Evolutionary conservation across 2,329 filamentous ascomycete species (phyloP).

Genomic region (Fusarium foetens): DNA sequence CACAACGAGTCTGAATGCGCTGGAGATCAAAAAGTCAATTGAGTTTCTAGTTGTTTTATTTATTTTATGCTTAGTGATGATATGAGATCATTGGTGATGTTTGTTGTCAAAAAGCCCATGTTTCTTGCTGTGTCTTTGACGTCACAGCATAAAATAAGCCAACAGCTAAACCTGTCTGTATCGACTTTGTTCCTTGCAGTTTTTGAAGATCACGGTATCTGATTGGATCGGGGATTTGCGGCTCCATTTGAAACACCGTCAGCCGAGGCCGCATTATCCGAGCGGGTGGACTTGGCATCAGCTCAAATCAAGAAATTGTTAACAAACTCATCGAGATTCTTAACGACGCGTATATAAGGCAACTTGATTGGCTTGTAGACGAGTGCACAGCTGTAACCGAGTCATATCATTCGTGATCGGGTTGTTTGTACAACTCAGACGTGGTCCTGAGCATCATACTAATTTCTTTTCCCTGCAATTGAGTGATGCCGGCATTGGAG

Average conservation of each 20-base stretch:
- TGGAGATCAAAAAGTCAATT: background rate
- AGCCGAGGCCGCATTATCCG: constrained; percentile 34
- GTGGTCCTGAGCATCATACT: background rate
- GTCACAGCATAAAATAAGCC: constrained; percentile 20
- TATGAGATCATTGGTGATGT: constrained; percentile 30
- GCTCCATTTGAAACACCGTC: constrained; percentile 13
- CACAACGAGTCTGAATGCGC: background rate
- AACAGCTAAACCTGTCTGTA: constrained; percentile 23
- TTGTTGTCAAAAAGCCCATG: background rate
- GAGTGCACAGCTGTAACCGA: background rate
- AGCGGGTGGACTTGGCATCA: constrained; percentile 23
- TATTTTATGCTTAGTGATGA: background rate
- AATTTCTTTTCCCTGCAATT: background rate
- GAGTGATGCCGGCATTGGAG: background rate
- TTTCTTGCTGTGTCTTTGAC: constrained; percentile 19
- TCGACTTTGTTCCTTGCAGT: constrained; percentile 25
- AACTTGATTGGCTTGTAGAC: background rate
- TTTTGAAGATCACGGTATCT: background rate
- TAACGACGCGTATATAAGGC: background rate
- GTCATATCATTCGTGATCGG: background rate
- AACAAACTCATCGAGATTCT: background rate
- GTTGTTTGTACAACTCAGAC: background rate
- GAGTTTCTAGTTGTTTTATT: constrained; percentile 1
- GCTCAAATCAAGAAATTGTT: constrained; percentile 17
- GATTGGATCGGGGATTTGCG: constrained; percentile 38